These are phyloP conservation scores for Penicillium paradoxum DNA, from an alignment of 495 filamentous ascomycete species.

Conservation along the genomic window DNA sequence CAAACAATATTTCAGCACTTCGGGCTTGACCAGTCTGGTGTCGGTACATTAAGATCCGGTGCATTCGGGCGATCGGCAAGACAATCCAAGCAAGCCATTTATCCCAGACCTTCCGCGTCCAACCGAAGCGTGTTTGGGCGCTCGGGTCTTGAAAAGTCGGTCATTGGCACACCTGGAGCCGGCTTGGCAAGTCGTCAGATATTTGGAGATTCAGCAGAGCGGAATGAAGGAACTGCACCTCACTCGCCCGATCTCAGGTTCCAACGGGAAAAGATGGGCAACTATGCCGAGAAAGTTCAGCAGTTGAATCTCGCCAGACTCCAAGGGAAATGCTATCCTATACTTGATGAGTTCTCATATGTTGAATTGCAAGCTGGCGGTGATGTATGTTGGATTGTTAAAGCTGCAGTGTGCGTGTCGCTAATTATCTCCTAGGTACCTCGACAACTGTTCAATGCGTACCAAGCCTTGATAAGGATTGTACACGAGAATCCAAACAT, in stretches of 20 bases:
- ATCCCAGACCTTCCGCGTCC: slow-evolving; percentile 30
- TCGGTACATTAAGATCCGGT: slow-evolving; percentile 40
- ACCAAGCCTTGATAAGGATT: slow-evolving; percentile 70
- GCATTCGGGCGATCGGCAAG: slow-evolving; percentile 57
- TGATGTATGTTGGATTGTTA: slow-evolving; percentile 40
- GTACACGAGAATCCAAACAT: slow-evolving; percentile 58
- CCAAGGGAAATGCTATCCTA: slow-evolving; percentile 56
- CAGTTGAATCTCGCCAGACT: slow-evolving; percentile 68
- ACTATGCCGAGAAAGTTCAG: slow-evolving; percentile 70
- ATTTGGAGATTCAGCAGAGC: slow-evolving; percentile 65
- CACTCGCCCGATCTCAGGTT: slow-evolving; percentile 63
- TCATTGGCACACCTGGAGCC: slow-evolving; percentile 70
- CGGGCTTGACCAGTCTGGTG: slow-evolving; percentile 60
- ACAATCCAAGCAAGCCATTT: slow-evolving; percentile 32
- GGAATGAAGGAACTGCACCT: slow-evolving; percentile 34
- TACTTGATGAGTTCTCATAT: slow-evolving; percentile 65
- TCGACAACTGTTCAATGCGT: slow-evolving; percentile 68
- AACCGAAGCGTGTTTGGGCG: slow-evolving; percentile 65
- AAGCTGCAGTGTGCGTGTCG: neutral
- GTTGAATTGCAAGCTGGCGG: slow-evolving; percentile 65
- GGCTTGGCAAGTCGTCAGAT: slow-evolving; percentile 49
- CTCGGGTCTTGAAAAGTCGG: slow-evolving; percentile 68
- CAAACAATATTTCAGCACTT: slow-evolving; percentile 94
- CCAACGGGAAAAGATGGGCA: slow-evolving; percentile 71
- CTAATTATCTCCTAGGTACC: slow-evolving; percentile 43